A percentile compares a stretch with the other conserved stretches of the same genome.
Evolutionary conservation across 1,139 yeast genomes (phyloP).

Genomic region (Entelexis paramagnoliae): DNA sequence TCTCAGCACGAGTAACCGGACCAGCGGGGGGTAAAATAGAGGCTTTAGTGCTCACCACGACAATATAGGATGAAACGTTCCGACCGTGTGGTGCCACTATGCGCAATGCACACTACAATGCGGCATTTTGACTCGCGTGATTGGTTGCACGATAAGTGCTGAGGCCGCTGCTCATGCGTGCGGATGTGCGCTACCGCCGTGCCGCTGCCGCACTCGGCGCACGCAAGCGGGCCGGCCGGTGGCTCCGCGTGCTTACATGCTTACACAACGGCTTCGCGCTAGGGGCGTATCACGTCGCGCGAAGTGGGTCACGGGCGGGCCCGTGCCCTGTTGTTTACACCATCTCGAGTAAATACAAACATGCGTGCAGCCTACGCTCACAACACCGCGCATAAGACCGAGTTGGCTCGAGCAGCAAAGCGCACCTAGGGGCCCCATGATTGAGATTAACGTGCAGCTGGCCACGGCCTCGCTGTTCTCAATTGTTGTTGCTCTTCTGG

Average conservation of each 20-base stretch:
- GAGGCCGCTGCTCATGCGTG: not conserved
- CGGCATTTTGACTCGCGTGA: not conserved
- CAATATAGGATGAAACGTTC: too few relatives aligned
- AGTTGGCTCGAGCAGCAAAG: not conserved
- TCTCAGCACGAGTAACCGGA: not conserved
- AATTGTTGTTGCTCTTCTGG: constrained; percentile 18
- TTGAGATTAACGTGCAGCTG: constrained; percentile 26
- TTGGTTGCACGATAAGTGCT: not conserved
- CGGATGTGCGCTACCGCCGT: not conserved
- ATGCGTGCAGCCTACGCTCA: not conserved
- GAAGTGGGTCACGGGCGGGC: not conserved
- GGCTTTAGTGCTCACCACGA: too few relatives aligned
- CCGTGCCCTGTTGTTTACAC: constrained; percentile 1
- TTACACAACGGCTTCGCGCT: not conserved
- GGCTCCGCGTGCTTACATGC: not conserved
- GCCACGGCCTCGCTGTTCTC: constrained; percentile 26
- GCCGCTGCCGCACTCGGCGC: not conserved
- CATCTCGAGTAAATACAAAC: constrained; percentile 2
- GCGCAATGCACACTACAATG: not conserved
- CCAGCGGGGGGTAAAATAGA: too few relatives aligned
- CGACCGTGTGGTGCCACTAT: not conserved
- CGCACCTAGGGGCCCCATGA: constrained; percentile 20
- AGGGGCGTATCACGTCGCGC: not conserved
- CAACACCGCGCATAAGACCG: not conserved
- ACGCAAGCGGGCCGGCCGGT: not conserved